These are phyloP conservation scores for Acanthamoeba healyi DNA, from an alignment of 208 protist genomes.

Conservation along the genomic window DNA sequence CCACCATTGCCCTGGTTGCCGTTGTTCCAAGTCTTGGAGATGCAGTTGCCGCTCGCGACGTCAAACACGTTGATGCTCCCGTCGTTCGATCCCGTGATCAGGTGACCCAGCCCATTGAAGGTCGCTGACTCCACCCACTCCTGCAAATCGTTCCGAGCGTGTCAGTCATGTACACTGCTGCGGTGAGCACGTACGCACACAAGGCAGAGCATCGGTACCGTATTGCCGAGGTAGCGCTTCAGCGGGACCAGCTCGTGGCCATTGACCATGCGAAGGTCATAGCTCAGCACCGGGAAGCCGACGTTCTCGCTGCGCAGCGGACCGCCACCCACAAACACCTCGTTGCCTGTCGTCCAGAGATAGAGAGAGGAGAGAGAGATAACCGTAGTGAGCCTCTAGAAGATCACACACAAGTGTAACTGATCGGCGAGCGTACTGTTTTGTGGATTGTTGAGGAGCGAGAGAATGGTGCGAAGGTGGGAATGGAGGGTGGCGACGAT, in stretches of 20 bases:
- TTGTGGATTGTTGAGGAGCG: not conserved
- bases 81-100: constrained; percentile 32
- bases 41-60: not conserved
- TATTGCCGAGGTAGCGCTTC: constrained; percentile 8
- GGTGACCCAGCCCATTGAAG: constrained; percentile 1
- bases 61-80: constrained; percentile 24
- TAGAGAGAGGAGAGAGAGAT: not conserved
- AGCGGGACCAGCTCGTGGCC: constrained; percentile 3
- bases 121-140: constrained; percentile 39
- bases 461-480: constrained; percentile 1
- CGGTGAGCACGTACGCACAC: not conserved
- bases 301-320: constrained; percentile 5
- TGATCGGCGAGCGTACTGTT: not conserved
- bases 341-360: not conserved
- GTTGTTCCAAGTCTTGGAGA: not conserved
- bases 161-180: too few relatives aligned
- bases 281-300: constrained; percentile 1
- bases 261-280: not conserved
- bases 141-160: not conserved
- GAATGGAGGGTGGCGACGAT: not conserved
- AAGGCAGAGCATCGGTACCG: not conserved
- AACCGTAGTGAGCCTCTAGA: not conserved
- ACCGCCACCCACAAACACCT: constrained; percentile 5
- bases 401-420: not conserved
- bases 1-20: not conserved